Evolutionary conservation across 2,329 filamentous ascomycete genomes (phyloP).

Genomic region (Epichloe bromicola): DNA sequence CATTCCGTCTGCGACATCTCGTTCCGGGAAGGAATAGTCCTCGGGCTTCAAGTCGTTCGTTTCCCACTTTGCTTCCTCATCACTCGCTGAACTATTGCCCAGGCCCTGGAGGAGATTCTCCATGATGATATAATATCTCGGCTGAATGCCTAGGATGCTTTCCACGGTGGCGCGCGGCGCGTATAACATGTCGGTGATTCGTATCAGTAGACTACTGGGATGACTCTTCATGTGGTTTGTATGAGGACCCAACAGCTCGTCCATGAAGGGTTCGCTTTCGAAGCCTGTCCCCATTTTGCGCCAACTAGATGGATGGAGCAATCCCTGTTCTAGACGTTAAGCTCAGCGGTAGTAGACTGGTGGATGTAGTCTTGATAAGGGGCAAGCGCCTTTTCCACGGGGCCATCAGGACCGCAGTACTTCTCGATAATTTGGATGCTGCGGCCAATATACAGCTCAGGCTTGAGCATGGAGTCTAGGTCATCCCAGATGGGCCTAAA

Average conservation of each 20-base stretch:
- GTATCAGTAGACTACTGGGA: slow-evolving; percentile 49
- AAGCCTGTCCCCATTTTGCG: slow-evolving; percentile 37
- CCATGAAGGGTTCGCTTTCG: slow-evolving; percentile 56
- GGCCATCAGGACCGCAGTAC: slow-evolving; percentile 27
- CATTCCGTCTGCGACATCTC: too few species aligned
- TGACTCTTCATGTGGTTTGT: slow-evolving; percentile 47
- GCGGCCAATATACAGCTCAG: slow-evolving; percentile 39
- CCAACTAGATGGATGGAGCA: too few species aligned
- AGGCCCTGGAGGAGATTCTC: slow-evolving; percentile 59
- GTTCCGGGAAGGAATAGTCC: slow-evolving; percentile 42
- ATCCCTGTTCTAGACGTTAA: slow-evolving; percentile 1
- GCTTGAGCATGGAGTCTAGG: slow-evolving; percentile 53
- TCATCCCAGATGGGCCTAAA: slow-evolving; percentile 62
- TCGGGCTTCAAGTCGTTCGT: slow-evolving; percentile 63
- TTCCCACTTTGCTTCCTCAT: slow-evolving; percentile 40
- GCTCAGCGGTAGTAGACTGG: slow-evolving; percentile 4
- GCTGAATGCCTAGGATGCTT: slow-evolving; percentile 43
- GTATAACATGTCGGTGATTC: slow-evolving; percentile 58
- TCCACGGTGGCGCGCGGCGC: slow-evolving; percentile 44
- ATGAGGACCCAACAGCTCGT: slow-evolving; percentile 54
- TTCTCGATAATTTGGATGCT: slow-evolving; percentile 31
- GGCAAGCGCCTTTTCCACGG: slow-evolving; percentile 24
- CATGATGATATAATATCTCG: slow-evolving; percentile 66
- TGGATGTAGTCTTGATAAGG: slow-evolving; percentile 25
- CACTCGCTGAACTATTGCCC: slow-evolving; percentile 22